Base-by-base conservation (phyloP, 805 yeast genomes). In the Kluyveromyces wickerhamii region DNA sequence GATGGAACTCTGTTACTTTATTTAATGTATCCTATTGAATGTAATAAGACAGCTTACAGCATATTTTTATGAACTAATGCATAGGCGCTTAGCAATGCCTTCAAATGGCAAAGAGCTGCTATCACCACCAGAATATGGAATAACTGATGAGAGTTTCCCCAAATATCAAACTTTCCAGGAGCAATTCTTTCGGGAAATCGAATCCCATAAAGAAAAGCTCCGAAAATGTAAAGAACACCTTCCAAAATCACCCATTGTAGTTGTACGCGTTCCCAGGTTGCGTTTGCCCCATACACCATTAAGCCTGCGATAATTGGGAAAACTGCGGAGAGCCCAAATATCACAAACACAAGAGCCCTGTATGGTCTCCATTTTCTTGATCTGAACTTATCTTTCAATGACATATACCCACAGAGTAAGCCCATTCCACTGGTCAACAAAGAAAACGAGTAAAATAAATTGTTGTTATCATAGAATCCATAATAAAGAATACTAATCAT, bases 111-210 rank as follows among this genome's bases (percentile, higher is more conserved):
- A 36, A 61, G 63, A 0, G 94, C 82, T 10, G 94, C 94, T 9
- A 77, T 44, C 0, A 84, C 87, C 6, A 85, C 94, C 47, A 81
- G 56, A 7, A 80, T 57, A 54, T 85, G 95, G 52, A 86, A 85
- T 7, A 86, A 68, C 51, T 86, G 95, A 54, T 86, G 96, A 5
- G 94, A 80, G 44, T 82, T 81, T 1, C 94, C 94, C 57, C 73
- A 67, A 8, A 73, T 48, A 45, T 85, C 95, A 52, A 69, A 82
- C 14, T 25, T 54, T 0, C 87, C 87, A 0, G 85, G 84, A 4
- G 44, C 45, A 27, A 65, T 62, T 32, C 81, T 65, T 52, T 87
- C 96, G 0, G 96, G 96, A 21, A 82, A 55, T 40, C 96, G 65
- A 16, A 67, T 54, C 0, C 94, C 95, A 54, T 87, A 87, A 35